A percentile compares a stretch with the other conserved stretches of the same genome.
Conservation (phyloP, 257 asterid species). For the Scutellaria barbata region DNA sequence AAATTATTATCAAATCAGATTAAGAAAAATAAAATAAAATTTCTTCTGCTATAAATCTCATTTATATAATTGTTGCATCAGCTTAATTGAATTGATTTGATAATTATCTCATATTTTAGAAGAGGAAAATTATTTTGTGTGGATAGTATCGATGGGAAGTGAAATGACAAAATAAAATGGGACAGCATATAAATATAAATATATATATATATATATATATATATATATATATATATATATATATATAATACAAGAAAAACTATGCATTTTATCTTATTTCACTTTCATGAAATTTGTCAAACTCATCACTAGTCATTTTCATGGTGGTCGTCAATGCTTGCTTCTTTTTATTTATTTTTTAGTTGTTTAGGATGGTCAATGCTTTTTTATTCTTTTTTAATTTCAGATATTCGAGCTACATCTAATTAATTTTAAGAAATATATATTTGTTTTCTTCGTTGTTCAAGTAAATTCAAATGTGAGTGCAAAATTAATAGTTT, state of each 20-base stretch:
- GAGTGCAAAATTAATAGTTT: too few species aligned
- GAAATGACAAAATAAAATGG: slow-evolving; percentile 22
- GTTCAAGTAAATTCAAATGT: too few species aligned
- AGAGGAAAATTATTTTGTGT: slow-evolving; percentile 36
- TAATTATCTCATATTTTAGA: slow-evolving; percentile 5
- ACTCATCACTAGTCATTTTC: slow-evolving; percentile 13
- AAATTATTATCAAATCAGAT: slow-evolving; percentile 36
- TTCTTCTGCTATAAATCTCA: slow-evolving; percentile 3
- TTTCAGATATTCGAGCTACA: too few species aligned
- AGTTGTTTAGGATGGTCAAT: neutral
- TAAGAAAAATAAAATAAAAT: neutral
- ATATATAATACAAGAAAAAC: too few species aligned
- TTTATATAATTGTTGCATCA: neutral
- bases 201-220: neutral
- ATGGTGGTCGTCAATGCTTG: neutral
- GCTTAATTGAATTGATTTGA: slow-evolving; percentile 24
- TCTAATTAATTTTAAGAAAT: too few species aligned
- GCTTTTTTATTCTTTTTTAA: neutral
- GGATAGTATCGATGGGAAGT: slow-evolving; percentile 49
- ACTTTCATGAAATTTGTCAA: neutral
- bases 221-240: too few species aligned
- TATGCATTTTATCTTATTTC: neutral
- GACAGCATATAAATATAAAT: neutral
- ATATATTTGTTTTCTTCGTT: too few species aligned
- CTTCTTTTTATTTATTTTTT: neutral